phyloP scores from a whole-genome alignment of 2,329 filamentous ascomycete species.

The Fusarium chuoi region DNA sequence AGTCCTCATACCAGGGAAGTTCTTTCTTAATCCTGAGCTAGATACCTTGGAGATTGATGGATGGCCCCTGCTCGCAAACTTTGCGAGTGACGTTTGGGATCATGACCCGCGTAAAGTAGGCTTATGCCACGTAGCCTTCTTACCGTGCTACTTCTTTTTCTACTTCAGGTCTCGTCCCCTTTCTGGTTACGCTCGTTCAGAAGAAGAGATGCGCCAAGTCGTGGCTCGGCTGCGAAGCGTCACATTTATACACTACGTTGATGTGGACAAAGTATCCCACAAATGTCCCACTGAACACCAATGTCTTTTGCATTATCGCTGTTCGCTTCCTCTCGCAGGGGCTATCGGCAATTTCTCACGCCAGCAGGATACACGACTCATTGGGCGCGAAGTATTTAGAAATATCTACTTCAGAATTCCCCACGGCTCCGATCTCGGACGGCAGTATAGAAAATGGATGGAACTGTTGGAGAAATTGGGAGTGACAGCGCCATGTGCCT shows the following conservation, averaged over 20 bases:
- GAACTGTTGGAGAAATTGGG: neutral
- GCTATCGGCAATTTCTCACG: neutral
- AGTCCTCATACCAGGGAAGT: neutral
- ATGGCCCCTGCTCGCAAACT: rapidly evolving
- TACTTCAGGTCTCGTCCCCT: neutral
- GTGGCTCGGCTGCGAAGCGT: neutral
- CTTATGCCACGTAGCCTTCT: neutral
- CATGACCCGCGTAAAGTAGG: neutral
- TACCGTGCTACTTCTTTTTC: neutral
- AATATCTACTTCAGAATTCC: neutral
- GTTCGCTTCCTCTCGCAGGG: neutral
- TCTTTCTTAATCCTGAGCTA: neutral
- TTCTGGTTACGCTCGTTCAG: neutral
- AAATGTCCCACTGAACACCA: neutral
- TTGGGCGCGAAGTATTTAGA: rapidly evolving
- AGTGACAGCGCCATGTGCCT: neutral
- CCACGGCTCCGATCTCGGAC: too few species aligned
- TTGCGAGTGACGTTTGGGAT: neutral
- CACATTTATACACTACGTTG: neutral
- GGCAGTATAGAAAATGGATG: neutral
- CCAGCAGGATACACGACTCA: neutral
- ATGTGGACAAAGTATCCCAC: neutral
- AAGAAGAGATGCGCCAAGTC: neutral
- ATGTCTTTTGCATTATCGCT: neutral
- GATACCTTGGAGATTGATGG: neutral